Evolutionary conservation across 257 asterid species (phyloP).

Genomic region (Gentiana straminea): DNA sequence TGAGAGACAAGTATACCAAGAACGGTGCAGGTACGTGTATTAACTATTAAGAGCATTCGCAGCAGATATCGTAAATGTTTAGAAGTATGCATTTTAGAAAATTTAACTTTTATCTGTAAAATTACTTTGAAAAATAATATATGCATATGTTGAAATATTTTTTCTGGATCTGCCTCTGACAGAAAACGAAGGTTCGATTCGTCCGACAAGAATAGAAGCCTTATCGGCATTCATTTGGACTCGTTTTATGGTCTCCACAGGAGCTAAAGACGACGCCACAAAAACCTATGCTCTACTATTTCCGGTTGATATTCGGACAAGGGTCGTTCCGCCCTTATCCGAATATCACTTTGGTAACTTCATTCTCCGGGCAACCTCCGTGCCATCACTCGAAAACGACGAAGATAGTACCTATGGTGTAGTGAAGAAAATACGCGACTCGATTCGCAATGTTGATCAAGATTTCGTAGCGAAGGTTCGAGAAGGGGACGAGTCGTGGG

Average conservation of each 20-base stretch:
- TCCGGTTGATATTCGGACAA: slow-evolving; percentile 8
- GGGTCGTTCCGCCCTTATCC: slow-evolving; percentile 6
- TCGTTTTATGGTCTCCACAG: slow-evolving; percentile 3
- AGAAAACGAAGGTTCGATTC: background rate
- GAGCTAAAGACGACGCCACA: background rate
- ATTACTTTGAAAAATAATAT: no score
- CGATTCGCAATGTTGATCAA: slow-evolving; percentile 13
- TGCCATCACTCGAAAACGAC: slow-evolving; percentile 9
- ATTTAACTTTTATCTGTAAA: no score
- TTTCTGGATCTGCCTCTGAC: slow-evolving; percentile 4
- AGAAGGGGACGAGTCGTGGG: slow-evolving; percentile 16
- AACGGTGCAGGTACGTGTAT: no score
- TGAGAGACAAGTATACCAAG: background rate
- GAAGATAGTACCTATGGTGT: slow-evolving; percentile 10
- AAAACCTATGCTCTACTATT: slow-evolving; percentile 1
- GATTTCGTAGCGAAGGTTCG: slow-evolving; percentile 16
- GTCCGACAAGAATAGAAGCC: no score
- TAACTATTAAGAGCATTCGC: background rate
- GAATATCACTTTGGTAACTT: slow-evolving; percentile 6
- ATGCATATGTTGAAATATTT: no score
- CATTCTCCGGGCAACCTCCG: slow-evolving; percentile 10
- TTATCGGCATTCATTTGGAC: slow-evolving; percentile 1
- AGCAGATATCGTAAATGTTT: background rate
- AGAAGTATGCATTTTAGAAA: no score
- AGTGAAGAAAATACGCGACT: slow-evolving; percentile 16